Base-by-base conservation (phyloP, 2,329 filamentous ascomycete genomes). In the Pleomassaria siparia region DNA sequence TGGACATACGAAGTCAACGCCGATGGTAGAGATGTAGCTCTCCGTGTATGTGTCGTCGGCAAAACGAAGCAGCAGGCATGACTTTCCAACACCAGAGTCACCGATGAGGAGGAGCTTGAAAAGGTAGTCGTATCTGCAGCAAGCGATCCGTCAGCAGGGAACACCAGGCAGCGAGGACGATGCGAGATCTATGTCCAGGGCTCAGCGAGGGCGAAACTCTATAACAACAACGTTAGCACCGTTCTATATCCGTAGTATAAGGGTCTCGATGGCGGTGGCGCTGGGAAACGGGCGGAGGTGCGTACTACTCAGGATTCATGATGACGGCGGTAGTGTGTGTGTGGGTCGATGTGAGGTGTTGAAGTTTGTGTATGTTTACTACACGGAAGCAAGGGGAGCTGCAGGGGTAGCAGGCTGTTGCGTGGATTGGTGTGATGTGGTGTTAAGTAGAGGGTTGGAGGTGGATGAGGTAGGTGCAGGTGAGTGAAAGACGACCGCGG, bases 101-200 rank as follows among this genome's bases (percentile, higher is more conserved):
- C 94, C 94, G 85, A 99, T 99, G 81, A 99, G 92, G 77, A 99
- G 89, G 62, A 99, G 91, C 86, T 99, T 99, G 86, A 99, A 99
- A 71, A 99, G 91, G 77, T 99, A 99, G 76, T 99, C 94, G 88
- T 99, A 99, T 94, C 94, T 97, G 71, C 51, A 44, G 20, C 48
- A 41, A 45, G 44, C 43, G 36, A 24, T 40, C 44, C 40, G 60
- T 68, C 51, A 66, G 63, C 50, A 50, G 49, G 49, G 50, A 43
- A 37, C 50, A 37, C 18, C 46, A 40, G 49, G 30, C 29, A 26
- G 25, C 36, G 36, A 30, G 48, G 49, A 43, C 42, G 33, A 8
- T 29, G 32, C 47, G 18, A 40, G 33, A 43, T 48, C 15, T 15
- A 20, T 40, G 51, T 40, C 32, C 24, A 20, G 26, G 21, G 28